A percentile compares a stretch with the other conserved stretches of the same genome.
Evolutionary conservation across 2,329 filamentous ascomycete genomes (phyloP).

Genomic region (Biscogniauxia sp.): DNA sequence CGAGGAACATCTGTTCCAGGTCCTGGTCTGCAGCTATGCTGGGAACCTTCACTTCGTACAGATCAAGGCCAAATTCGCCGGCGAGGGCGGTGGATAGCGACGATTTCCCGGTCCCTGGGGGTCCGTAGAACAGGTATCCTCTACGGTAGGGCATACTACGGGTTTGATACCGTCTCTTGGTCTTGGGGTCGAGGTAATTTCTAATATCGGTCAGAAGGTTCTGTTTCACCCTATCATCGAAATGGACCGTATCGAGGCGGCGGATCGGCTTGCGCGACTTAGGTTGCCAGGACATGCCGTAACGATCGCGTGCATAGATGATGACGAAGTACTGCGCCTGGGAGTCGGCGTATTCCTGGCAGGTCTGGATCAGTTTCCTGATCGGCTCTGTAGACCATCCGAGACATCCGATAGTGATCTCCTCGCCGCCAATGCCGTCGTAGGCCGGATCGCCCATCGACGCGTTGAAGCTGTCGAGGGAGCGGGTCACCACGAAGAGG

Average conservation of each 20-base stretch:
- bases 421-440: slow-evolving; percentile 45
- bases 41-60: slow-evolving; percentile 51
- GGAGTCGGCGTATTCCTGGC: slow-evolving; percentile 46
- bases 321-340: slow-evolving; percentile 50
- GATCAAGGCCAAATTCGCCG: slow-evolving; percentile 50
- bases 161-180: slow-evolving; percentile 57
- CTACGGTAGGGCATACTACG: slow-evolving; percentile 65
- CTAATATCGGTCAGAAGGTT: slow-evolving; percentile 48
- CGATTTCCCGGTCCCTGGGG: slow-evolving; percentile 36
- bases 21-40: slow-evolving; percentile 44
- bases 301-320: slow-evolving; percentile 45
- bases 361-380: slow-evolving; percentile 43
- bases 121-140: slow-evolving; percentile 33
- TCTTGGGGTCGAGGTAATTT: slow-evolving; percentile 49
- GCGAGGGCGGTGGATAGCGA: slow-evolving; percentile 49
- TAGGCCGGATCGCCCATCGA: slow-evolving; percentile 41
- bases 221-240: slow-evolving; percentile 45
- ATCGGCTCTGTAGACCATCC: slow-evolving; percentile 50
- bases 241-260: slow-evolving; percentile 49
- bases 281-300: slow-evolving; percentile 48
- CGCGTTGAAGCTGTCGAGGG: slow-evolving; percentile 37
- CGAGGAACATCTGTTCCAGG: slow-evolving; percentile 48
- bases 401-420: slow-evolving; percentile 48
- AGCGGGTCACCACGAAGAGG: slow-evolving; percentile 44
- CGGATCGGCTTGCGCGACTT: slow-evolving; percentile 49